A percentile compares a stretch with the other conserved stretches of the same genome.
Evolutionary conservation across 2,329 filamentous ascomycete genomes (phyloP).

Genomic region (Pyrenophora teres): DNA sequence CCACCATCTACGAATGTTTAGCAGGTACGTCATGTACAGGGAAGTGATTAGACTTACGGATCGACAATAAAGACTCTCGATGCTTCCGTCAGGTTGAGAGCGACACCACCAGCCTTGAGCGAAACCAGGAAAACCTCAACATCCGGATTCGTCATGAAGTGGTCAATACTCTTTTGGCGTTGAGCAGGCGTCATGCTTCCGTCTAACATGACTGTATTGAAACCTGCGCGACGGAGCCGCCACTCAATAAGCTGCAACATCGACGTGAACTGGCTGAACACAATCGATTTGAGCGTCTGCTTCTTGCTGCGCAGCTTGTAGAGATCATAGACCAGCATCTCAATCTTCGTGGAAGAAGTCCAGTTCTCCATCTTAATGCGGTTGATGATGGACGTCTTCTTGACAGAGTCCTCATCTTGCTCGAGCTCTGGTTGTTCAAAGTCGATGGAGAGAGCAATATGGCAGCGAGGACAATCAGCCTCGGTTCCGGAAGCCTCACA

Average conservation of each 20-base stretch:
- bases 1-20: slow-evolving; percentile 75
- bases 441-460: slow-evolving; percentile 87
- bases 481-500: slow-evolving; percentile 66
- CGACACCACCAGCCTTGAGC: slow-evolving; percentile 93
- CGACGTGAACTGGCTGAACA: slow-evolving; percentile 95
- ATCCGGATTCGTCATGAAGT: slow-evolving; percentile 94
- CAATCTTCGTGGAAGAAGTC: slow-evolving; percentile 98
- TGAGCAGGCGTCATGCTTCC: slow-evolving; percentile 95
- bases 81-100: slow-evolving; percentile 92
- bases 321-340: slow-evolving; percentile 91
- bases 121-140: slow-evolving; percentile 97
- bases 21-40: slow-evolving; percentile 10
- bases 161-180: slow-evolving; percentile 89
- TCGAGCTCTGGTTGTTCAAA: slow-evolving; percentile 94
- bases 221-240: slow-evolving; percentile 93
- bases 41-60: slow-evolving; percentile 65
- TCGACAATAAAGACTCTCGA: slow-evolving; percentile 95
- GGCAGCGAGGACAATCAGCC: slow-evolving; percentile 83
- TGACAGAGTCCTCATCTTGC: slow-evolving; percentile 82
- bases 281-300: slow-evolving; percentile 92
- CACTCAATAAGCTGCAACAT: slow-evolving; percentile 98
- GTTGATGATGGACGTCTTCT: slow-evolving; percentile 97
- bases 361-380: slow-evolving; percentile 98
- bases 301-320: slow-evolving; percentile 91
- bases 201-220: slow-evolving; percentile 97